Percentiles rank a stretch among this genome's conserved stretches.
These are phyloP conservation scores for Lactifluus hygrophoroides DNA, from an alignment of 768 basidiomycete genomes.

Conservation along the genomic window DNA sequence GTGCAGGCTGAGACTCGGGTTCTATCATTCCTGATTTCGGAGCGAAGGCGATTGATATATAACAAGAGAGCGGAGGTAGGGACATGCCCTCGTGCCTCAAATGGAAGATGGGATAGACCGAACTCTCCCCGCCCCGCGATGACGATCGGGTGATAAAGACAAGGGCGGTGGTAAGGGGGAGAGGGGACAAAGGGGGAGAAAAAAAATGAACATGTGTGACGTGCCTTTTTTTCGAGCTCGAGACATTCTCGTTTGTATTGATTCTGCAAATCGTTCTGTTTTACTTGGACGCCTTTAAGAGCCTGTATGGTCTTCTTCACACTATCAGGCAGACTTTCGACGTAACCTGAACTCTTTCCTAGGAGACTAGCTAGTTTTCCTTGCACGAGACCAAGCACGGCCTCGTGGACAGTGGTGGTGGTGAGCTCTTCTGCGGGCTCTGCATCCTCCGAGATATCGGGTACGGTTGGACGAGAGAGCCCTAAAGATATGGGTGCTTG, in stretches of 20 bases:
- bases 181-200: background rate
- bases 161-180: background rate
- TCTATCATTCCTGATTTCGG: conserved; percentile 5
- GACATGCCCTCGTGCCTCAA: background rate
- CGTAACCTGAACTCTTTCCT: conserved; percentile 90
- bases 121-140: background rate
- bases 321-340: conserved; percentile 76
- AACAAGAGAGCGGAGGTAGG: background rate
- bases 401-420: conserved; percentile 45
- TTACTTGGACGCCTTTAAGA: conserved; percentile 87
- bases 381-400: conserved; percentile 82
- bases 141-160: background rate
- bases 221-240: conserved; percentile 91
- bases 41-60: conserved; percentile 4
- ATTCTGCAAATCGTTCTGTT: conserved; percentile 85
- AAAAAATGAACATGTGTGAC: conserved; percentile 20
- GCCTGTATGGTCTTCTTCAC: conserved; percentile 84
- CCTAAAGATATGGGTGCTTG: conserved; percentile 73
- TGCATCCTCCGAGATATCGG: conserved; percentile 78
- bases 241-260: conserved; percentile 93
- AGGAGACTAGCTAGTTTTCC: conserved; percentile 77
- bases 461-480: conserved; percentile 81
- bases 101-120: background rate
- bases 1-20: background rate
- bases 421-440: conserved; percentile 59